Conservation (phyloP, 2,329 filamentous ascomycete species). For the Dothistroma septosporum region DNA sequence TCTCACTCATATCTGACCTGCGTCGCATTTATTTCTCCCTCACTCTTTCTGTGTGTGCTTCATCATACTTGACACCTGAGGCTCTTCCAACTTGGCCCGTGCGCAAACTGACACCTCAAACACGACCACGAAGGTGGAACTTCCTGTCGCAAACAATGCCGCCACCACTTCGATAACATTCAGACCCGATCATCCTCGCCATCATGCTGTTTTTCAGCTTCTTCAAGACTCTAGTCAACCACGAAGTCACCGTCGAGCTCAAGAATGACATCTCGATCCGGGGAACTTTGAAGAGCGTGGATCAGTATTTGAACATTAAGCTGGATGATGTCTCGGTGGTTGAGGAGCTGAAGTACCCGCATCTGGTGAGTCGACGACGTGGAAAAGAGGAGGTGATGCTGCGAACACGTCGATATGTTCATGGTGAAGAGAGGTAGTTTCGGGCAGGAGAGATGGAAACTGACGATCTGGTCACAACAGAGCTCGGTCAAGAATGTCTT, state of each 20-base stretch:
- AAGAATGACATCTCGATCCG: conserved; percentile 99
- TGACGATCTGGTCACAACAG: conserved; percentile 34
- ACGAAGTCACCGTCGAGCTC: conserved; percentile 95
- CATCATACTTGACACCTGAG: not conserved
- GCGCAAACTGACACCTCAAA: conserved; percentile 1
- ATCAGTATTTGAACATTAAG: conserved; percentile 99
- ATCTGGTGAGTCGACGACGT: conserved; percentile 60
- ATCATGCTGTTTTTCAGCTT: conserved; percentile 27
- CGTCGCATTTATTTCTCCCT: not conserved
- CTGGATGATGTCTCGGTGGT: conserved; percentile 91
- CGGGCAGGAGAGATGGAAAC: not conserved
- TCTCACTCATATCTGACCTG: conserved; percentile 14
- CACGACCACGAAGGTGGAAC: not conserved
- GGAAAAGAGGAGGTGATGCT: not conserved
- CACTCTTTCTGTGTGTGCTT: not conserved
- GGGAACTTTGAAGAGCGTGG: conserved; percentile 91
- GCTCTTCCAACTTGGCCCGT: not conserved
- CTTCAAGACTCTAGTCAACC: conserved; percentile 61
- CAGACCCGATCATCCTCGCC: not conserved
- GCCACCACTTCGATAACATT: conserved; percentile 3
- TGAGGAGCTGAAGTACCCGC: conserved; percentile 91
- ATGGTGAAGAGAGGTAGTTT: not conserved
- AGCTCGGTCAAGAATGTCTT: conserved; percentile 92
- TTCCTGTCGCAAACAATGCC: conserved; percentile 6
- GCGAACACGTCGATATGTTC: not conserved